phyloP scores from a whole-genome alignment of 352 stramenopile species.

The Blastocystis sp. region DNA sequence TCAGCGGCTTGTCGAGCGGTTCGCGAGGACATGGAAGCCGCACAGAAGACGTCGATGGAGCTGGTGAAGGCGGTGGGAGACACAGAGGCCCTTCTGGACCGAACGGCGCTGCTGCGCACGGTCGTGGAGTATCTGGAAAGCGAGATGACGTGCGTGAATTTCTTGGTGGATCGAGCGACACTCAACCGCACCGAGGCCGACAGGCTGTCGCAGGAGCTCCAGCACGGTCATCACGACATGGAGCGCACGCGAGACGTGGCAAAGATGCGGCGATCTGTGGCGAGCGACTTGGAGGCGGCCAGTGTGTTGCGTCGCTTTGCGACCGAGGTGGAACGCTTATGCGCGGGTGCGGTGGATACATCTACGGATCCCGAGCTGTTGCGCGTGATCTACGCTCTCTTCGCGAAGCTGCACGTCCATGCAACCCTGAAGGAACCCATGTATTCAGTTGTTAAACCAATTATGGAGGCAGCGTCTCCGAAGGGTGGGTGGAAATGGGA shows the following conservation, averaged over 20 bases:
- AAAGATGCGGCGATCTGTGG: neutral
- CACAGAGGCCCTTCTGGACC: neutral
- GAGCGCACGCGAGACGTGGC: neutral
- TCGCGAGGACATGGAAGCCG: neutral
- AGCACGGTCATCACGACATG: neutral
- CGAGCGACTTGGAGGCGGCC: conserved; percentile 12
- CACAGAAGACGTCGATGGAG: neutral
- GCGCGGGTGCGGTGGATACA: neutral
- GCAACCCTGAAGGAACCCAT: neutral
- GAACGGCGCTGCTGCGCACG: neutral
- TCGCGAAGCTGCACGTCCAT: neutral
- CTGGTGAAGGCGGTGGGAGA: neutral
- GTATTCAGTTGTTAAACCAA: neutral
- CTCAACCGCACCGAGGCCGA: neutral
- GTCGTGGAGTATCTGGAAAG: neutral
- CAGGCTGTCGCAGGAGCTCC: neutral
- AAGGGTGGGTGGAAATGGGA: neutral
- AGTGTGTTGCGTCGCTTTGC: neutral
- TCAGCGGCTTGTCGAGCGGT: neutral
- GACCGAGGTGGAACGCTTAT: neutral
- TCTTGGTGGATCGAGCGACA: neutral
- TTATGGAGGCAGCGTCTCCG: conserved; percentile 1
- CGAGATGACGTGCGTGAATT: conserved; percentile 9
- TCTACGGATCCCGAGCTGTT: neutral
- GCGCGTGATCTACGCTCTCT: neutral